Conservation (phyloP, 1,284 basidiomycete species). For the Marasmius sp. region DNA sequence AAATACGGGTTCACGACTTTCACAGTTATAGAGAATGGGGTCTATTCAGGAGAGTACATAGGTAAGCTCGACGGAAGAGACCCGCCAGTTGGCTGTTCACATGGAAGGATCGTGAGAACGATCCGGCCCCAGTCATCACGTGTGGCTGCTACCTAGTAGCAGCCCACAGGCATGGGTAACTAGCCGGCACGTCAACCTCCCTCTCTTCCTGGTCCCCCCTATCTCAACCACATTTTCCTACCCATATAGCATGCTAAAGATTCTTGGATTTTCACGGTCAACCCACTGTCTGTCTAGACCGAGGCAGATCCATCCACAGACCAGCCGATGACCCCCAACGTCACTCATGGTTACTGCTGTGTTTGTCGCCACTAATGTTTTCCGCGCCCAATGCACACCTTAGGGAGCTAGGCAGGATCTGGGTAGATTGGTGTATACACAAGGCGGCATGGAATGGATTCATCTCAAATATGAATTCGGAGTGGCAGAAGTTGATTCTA, state of each 20-base stretch:
- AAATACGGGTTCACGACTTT: no score
- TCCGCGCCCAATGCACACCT: conserved; percentile 40
- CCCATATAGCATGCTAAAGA: conserved; percentile 35
- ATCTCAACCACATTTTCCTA: not conserved
- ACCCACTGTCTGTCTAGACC: conserved; percentile 45
- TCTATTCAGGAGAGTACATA: no score
- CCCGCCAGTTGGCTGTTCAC: no score
- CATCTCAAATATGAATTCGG: conserved; percentile 40
- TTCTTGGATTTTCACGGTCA: conserved; percentile 56
- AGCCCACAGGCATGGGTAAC: no score
- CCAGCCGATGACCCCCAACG: conserved; percentile 12
- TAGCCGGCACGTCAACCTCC: not conserved
- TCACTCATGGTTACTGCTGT: conserved; percentile 14
- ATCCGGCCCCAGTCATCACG: no score
- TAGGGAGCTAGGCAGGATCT: conserved; percentile 31
- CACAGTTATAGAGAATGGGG: no score
- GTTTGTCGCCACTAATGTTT: conserved; percentile 36
- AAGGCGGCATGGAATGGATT: conserved; percentile 37
- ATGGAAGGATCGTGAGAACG: no score
- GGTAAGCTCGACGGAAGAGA: no score
- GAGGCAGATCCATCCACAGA: conserved; percentile 38
- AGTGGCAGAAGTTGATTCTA: conserved; percentile 51
- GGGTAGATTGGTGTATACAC: conserved; percentile 39
- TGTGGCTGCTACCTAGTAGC: no score
- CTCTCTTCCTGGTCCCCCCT: conserved; percentile 16